Evolutionary conservation across 1,139 yeast genomes (phyloP).

Genomic region (Geotrichum macrosporum): DNA sequence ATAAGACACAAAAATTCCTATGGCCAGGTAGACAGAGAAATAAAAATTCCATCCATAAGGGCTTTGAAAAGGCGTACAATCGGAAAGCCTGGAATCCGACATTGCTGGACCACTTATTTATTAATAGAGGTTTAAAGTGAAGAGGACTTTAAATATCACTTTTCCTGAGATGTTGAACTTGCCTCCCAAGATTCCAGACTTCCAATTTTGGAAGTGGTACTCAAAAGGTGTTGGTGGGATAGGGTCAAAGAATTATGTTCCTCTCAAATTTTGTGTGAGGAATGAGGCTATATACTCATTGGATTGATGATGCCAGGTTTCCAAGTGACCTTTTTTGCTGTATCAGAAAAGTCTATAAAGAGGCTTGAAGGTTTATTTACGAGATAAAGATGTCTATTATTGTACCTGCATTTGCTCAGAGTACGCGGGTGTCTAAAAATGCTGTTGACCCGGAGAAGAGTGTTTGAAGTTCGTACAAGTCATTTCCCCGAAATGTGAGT

Average conservation of each 20-base stretch:
- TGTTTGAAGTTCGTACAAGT: constrained; percentile 68
- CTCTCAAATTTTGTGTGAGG: too few relatives aligned
- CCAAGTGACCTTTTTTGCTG: neutral
- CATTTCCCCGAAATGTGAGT: constrained; percentile 53
- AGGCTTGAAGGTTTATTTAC: too few relatives aligned
- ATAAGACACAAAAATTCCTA: constrained; percentile 71
- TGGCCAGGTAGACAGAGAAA: constrained; percentile 51
- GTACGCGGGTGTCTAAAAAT: constrained; percentile 64
- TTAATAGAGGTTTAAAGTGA: neutral
- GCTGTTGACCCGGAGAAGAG: constrained; percentile 59
- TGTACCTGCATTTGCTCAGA: constrained; percentile 81
- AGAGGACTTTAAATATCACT: too few relatives aligned
- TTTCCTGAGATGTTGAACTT: too few relatives aligned
- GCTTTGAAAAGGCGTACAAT: constrained; percentile 15
- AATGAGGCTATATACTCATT: too few relatives aligned
- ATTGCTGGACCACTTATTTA: neutral
- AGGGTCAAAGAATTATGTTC: too few relatives aligned
- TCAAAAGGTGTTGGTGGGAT: too few relatives aligned
- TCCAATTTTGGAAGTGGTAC: too few relatives aligned
- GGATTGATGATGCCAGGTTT: too few relatives aligned
- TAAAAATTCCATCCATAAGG: constrained; percentile 40
- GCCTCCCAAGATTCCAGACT: too few relatives aligned
- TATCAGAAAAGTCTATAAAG: too few relatives aligned
- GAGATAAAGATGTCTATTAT: constrained; percentile 49
- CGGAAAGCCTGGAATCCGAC: neutral